Percentiles rank a stretch among this genome's conserved stretches.
These are phyloP conservation scores for Albatrellus ellisii DNA, from an alignment of 768 basidiomycete species.

Conservation along the genomic window DNA sequence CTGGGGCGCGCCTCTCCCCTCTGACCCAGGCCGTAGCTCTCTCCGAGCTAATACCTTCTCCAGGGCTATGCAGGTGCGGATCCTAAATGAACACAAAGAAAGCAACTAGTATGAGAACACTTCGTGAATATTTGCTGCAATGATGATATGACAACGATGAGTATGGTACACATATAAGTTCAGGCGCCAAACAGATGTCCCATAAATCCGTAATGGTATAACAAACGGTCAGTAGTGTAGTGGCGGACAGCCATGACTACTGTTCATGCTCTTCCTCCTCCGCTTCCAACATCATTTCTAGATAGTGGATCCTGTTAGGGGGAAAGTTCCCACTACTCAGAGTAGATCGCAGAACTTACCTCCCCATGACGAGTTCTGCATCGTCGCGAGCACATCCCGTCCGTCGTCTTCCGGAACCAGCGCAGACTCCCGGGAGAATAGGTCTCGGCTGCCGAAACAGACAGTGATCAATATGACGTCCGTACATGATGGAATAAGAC, in stretches of 20 bases:
- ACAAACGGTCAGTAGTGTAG: too few species aligned
- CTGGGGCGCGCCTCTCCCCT: too few species aligned
- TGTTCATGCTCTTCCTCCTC: conserved; percentile 26
- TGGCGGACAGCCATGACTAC: conserved; percentile 1
- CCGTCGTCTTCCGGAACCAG: conserved; percentile 21
- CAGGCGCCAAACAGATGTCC: too few species aligned
- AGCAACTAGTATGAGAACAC: too few species aligned
- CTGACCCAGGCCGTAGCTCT: too few species aligned
- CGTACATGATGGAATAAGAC: background rate
- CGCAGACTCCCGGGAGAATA: conserved; percentile 14
- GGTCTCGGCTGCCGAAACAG: conserved; percentile 16
- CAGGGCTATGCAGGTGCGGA: too few species aligned
- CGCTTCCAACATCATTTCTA: conserved; percentile 34
- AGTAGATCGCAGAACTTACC: conserved; percentile 27
- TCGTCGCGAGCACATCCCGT: conserved; percentile 36
- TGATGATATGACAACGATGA: too few species aligned
- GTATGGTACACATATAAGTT: too few species aligned
- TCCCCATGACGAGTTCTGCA: conserved; percentile 61
- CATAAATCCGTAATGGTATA: too few species aligned
- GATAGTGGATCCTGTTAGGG: background rate
- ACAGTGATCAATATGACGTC: background rate
- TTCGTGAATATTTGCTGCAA: too few species aligned
- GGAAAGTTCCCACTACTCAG: background rate
- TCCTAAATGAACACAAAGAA: too few species aligned
- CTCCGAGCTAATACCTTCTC: too few species aligned